A percentile compares a stretch with the other conserved stretches of the same genome.
These are phyloP conservation scores for Leishmania martiniquensis DNA, from an alignment of 208 protist species.

Conservation along the genomic window DNA sequence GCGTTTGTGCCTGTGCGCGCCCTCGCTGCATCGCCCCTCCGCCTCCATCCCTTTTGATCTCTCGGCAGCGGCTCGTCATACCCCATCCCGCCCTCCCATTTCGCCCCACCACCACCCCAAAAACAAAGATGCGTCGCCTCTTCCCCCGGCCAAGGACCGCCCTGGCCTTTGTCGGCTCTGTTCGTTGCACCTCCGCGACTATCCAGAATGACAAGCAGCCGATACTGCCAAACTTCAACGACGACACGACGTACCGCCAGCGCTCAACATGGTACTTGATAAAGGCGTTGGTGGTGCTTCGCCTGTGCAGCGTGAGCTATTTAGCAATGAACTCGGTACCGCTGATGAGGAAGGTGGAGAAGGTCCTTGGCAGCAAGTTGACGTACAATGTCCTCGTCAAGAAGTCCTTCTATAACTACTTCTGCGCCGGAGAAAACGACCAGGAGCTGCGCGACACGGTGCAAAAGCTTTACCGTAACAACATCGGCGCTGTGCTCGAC, in stretches of 20 bases:
- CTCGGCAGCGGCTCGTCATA: neutral
- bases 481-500: slow-evolving; percentile 94
- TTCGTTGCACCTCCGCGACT: slow-evolving; percentile 16
- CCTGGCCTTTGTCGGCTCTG: slow-evolving; percentile 16
- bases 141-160: slow-evolving; percentile 15
- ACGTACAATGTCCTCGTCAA: slow-evolving; percentile 86
- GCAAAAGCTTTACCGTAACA: slow-evolving; percentile 54
- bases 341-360: slow-evolving; percentile 73
- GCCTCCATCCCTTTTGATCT: neutral
- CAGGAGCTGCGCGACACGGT: slow-evolving; percentile 85
- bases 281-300: slow-evolving; percentile 74
- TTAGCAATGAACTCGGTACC: slow-evolving; percentile 79
- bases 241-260: slow-evolving; percentile 62
- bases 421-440: slow-evolving; percentile 94
- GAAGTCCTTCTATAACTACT: slow-evolving; percentile 93
- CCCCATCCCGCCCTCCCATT: neutral
- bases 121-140: slow-evolving; percentile 43
- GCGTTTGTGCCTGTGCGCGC: neutral
- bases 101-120: neutral
- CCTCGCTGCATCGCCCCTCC: neutral
- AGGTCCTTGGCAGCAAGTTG: slow-evolving; percentile 68
- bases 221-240: slow-evolving; percentile 58
- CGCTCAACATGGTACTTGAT: slow-evolving; percentile 76
- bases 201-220: slow-evolving; percentile 1
- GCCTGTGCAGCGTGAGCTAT: slow-evolving; percentile 65